Conservation (phyloP, 129 eudicot species). For the sunflower (Helianthus annuus) region DNA sequence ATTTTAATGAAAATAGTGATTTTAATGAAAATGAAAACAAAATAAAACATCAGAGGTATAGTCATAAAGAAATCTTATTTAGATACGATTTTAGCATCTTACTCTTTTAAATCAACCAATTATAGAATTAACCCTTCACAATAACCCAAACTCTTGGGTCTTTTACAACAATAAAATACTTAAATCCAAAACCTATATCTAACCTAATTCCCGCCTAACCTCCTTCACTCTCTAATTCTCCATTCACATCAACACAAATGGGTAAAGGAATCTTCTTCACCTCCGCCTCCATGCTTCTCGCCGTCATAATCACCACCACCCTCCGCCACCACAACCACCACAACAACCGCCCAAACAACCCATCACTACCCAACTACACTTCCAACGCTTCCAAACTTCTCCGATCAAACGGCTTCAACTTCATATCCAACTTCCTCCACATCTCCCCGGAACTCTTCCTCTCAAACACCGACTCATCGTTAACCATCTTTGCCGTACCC, state of each 20-base stretch:
- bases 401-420: conserved; percentile 55
- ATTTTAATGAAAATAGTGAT: too few relatives aligned
- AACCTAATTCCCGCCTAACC: conserved; percentile 12
- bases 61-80: too few relatives aligned
- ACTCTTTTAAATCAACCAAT: too few relatives aligned
- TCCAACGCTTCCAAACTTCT: conserved; percentile 57
- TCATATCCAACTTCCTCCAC: conserved; percentile 64
- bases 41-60: too few relatives aligned
- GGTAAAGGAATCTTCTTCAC: conserved; percentile 46
- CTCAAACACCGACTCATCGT: conserved; percentile 21
- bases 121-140: conserved; percentile 2
- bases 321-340: conserved; percentile 34
- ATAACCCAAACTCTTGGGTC: conserved; percentile 15
- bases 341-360: conserved; percentile 19
- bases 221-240: conserved; percentile 4
- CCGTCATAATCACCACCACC: conserved; percentile 38
- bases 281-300: conserved; percentile 38
- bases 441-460: conserved; percentile 63
- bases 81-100: too few relatives aligned
- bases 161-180: not conserved
- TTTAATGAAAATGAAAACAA: too few relatives aligned
- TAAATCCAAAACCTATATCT: not conserved
- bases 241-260: conserved; percentile 14
- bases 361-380: conserved; percentile 25
- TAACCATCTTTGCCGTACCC: conserved; percentile 65